A percentile compares a stretch with the other conserved stretches of the same genome.
These are phyloP conservation scores for Ophiocordyceps sinensis DNA, from an alignment of 2,329 filamentous ascomycete genomes.

Conservation along the genomic window DNA sequence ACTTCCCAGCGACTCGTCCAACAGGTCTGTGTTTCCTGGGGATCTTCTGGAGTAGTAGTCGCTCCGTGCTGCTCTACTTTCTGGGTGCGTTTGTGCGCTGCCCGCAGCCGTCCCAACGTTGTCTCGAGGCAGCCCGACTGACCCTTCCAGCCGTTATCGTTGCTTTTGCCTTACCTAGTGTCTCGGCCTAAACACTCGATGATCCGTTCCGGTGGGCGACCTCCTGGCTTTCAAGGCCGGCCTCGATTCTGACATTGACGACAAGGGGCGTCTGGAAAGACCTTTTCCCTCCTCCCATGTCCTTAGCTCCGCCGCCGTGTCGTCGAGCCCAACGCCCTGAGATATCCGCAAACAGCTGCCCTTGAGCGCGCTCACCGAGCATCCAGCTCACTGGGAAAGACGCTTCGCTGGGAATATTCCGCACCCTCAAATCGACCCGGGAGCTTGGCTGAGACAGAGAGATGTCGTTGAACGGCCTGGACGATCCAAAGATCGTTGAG, in stretches of 20 bases:
- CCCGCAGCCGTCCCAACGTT: background rate
- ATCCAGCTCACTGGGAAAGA: background rate
- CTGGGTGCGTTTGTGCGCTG: background rate
- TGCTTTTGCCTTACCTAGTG: slow-evolving; percentile 3
- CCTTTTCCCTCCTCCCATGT: slow-evolving; percentile 1
- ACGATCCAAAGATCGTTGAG: slow-evolving; percentile 65
- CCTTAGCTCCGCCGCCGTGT: background rate
- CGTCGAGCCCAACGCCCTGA: background rate
- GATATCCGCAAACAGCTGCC: background rate
- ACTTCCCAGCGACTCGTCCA: no score
- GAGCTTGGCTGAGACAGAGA: slow-evolving; percentile 7
- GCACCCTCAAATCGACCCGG: background rate
- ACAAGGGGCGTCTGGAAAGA: background rate
- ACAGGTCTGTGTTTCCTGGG: no score
- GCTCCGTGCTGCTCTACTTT: no score
- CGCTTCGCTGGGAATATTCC: background rate
- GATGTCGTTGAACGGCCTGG: slow-evolving; percentile 96
- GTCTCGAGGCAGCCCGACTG: background rate
- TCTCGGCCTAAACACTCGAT: slow-evolving; percentile 2
- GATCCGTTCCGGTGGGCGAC: slow-evolving; percentile 1
- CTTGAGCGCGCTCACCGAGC: background rate
- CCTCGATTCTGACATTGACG: slow-evolving; percentile 1
- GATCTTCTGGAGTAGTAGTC: no score
- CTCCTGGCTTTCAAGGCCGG: background rate
- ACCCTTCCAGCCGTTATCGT: background rate